These are phyloP conservation scores for Salinomyces thailandicus DNA, from an alignment of 2,329 filamentous ascomycete genomes.

Conservation along the genomic window DNA sequence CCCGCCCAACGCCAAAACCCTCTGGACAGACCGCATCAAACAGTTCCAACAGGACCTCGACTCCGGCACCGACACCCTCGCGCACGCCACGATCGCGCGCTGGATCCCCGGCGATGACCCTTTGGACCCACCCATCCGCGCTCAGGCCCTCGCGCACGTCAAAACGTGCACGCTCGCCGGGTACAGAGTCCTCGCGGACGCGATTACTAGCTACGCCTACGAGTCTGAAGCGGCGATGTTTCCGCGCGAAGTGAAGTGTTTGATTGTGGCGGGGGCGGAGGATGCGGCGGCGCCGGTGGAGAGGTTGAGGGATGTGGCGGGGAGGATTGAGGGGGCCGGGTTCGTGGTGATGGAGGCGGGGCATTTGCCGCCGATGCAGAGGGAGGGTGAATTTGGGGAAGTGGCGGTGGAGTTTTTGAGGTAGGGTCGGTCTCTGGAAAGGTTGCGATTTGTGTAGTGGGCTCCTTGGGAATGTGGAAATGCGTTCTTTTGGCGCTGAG, in stretches of 20 bases:
- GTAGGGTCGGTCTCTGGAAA: background rate
- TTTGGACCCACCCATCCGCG: slow-evolving; percentile 12
- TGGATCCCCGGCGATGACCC: slow-evolving; percentile 16
- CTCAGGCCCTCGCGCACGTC: slow-evolving; percentile 13
- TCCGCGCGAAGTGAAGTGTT: slow-evolving; percentile 9
- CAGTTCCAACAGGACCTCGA: slow-evolving; percentile 13
- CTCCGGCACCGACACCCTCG: slow-evolving; percentile 10
- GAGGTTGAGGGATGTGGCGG: slow-evolving; percentile 15
- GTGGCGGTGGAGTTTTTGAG: slow-evolving; percentile 15
- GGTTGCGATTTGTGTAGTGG: no score
- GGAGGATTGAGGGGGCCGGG: slow-evolving; percentile 10
- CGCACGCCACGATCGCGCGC: slow-evolving; percentile 14
- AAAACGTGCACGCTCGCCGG: slow-evolving; percentile 15
- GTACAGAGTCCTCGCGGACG: slow-evolving; percentile 18
- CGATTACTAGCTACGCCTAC: slow-evolving; percentile 22
- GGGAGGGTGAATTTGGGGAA: slow-evolving; percentile 13
- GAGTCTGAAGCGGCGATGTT: slow-evolving; percentile 7
- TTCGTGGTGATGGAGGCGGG: slow-evolving; percentile 19
- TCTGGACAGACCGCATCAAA: slow-evolving; percentile 18
- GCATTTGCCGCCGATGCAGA: slow-evolving; percentile 23
- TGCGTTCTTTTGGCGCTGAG: no score
- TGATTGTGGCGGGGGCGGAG: slow-evolving; percentile 18
- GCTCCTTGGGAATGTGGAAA: no score
- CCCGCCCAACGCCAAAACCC: slow-evolving; percentile 9
- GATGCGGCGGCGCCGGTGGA: slow-evolving; percentile 13